These are phyloP conservation scores for Golubevia pallescens DNA, from an alignment of 1,284 basidiomycete genomes.

Conservation along the genomic window DNA sequence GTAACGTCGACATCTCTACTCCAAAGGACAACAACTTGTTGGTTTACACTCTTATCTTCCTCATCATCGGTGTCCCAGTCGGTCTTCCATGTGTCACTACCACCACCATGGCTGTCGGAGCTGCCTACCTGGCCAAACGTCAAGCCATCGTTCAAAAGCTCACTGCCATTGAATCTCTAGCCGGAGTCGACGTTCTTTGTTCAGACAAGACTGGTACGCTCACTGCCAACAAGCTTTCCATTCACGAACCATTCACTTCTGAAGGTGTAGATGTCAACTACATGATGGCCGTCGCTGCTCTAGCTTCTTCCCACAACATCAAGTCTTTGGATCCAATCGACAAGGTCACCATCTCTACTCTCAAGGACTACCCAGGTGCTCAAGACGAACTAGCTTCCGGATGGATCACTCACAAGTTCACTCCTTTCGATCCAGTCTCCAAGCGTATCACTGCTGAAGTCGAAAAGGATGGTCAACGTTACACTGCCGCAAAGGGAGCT, in stretches of 20 bases:
- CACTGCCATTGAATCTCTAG: slow-evolving; percentile 71
- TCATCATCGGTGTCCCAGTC: slow-evolving; percentile 70
- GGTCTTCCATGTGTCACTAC: slow-evolving; percentile 70
- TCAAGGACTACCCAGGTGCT: slow-evolving; percentile 70
- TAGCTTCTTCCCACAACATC: slow-evolving; percentile 70
- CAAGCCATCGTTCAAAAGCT: slow-evolving; percentile 73
- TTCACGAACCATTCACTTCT: slow-evolving; percentile 69
- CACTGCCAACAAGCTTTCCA: slow-evolving; percentile 71
- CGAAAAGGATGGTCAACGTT: slow-evolving; percentile 68
- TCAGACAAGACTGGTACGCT: slow-evolving; percentile 71
- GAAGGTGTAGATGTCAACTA: slow-evolving; percentile 67
- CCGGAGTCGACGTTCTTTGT: slow-evolving; percentile 71
- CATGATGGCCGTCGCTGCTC: slow-evolving; percentile 69
- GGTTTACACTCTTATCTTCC: slow-evolving; percentile 68
- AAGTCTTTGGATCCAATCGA: slow-evolving; percentile 71
- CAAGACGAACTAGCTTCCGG: slow-evolving; percentile 68
- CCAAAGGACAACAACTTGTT: slow-evolving; percentile 69
- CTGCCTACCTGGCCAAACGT: slow-evolving; percentile 69
- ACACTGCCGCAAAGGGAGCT: slow-evolving; percentile 70
- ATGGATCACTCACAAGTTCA: slow-evolving; percentile 70
- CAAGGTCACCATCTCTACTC: slow-evolving; percentile 69
- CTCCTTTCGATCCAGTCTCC: slow-evolving; percentile 70
- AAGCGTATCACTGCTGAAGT: slow-evolving; percentile 71
- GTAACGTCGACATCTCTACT: slow-evolving; percentile 66
- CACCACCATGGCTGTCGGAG: slow-evolving; percentile 70